Evolutionary conservation across 2,329 filamentous ascomycete species (phyloP), one percentile per base, ranked within the genome.

Genomic region (Trichoderma sp.): DNA sequence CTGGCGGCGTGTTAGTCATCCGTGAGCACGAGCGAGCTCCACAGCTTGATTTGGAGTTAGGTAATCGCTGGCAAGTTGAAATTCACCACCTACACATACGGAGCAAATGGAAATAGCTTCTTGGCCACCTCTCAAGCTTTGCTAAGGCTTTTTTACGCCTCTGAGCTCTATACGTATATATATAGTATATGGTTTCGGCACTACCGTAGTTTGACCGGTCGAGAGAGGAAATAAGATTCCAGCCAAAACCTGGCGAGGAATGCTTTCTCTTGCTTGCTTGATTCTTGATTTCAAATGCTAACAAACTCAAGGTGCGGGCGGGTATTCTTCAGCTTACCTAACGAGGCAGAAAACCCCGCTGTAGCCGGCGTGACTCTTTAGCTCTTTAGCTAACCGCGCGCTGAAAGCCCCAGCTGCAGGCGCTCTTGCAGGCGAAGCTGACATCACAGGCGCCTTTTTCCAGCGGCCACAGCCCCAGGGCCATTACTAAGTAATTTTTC

Each of bases 301-400:
- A 21, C n/a, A 56, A 24, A 16, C 41, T 56, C 38, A 24, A 24
- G 6, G 29, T 38, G 45, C 29, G 29, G n/a, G 24, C 24, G 24
- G 8, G n/a, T 41, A 8, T 41, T 41, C 12, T 38, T 14, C 38
- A 41, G 67, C n/a, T 71, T 62, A 71, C 68, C 6, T 71, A 60
- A 71, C 53, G 12, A 45, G 6, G 24, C 31, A 24, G 50, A 21
- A 38, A 59, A 59, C 59, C 59, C 69, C 69, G 27, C 69, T 35
- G 24, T 53, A 50, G 24, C 69, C 69, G 69, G 69, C 69, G 69
- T 72, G 69, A 72, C 69, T 72, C 69, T 45, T 71, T 56, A 71
- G 35, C 35, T 38, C 35, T 16, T 16, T 38, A 38, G 45, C 45
- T 59, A 69, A 59, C 31, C 29, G 50, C 66, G 65, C 65, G 45